phyloP scores from a whole-genome alignment of 768 basidiomycete genomes.

The Boletus sp. region DNA sequence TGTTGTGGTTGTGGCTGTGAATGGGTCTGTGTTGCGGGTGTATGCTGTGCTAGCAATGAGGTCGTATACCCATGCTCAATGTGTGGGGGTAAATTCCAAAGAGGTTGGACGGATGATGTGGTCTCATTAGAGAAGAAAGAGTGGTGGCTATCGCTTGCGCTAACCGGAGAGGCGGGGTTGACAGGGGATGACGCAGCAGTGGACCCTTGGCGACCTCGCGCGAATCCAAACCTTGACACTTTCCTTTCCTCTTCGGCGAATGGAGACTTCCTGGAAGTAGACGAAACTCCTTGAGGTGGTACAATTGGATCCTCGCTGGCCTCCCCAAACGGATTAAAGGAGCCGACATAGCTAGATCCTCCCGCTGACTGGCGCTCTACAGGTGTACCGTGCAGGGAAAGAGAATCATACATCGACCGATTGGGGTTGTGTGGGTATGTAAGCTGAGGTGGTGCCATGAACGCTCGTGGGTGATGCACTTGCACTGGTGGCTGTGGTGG shows the following conservation, averaged over 20 bases:
- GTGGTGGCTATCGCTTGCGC: conserved; percentile 46
- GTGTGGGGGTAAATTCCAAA: conserved; percentile 44
- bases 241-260: conserved; percentile 60
- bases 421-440: conserved; percentile 45
- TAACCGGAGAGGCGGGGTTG: conserved; percentile 54
- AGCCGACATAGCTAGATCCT: conserved; percentile 59
- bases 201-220: conserved; percentile 63
- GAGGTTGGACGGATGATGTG: conserved; percentile 37
- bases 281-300: conserved; percentile 27
- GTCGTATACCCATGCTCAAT: conserved; percentile 42
- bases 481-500: conserved; percentile 24
- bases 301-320: conserved; percentile 43
- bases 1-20: conserved; percentile 36
- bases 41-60: conserved; percentile 49
- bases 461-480: conserved; percentile 28
- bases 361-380: conserved; percentile 46
- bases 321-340: conserved; percentile 81
- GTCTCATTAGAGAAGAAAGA: conserved; percentile 44
- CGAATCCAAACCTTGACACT: conserved; percentile 80
- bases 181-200: conserved; percentile 56
- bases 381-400: conserved; percentile 37
- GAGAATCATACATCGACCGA: conserved; percentile 57
- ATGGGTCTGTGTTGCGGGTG: conserved; percentile 34
- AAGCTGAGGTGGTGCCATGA: conserved; percentile 53
- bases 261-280: conserved; percentile 36